Evolutionary conservation across 2,329 filamentous ascomycete genomes (phyloP).

Genomic region (Paecilomyces variotii): DNA sequence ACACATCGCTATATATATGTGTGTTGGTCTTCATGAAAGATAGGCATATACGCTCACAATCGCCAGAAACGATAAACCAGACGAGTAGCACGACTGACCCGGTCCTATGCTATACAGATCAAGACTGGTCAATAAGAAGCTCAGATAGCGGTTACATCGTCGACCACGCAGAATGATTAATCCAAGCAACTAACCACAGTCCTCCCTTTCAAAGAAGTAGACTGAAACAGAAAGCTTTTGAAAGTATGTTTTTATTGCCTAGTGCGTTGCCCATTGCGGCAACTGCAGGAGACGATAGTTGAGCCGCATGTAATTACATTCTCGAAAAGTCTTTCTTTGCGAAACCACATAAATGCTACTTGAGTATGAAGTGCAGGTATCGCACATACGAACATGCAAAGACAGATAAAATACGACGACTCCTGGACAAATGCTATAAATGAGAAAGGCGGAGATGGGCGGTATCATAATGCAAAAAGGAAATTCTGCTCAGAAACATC

Average conservation of each 20-base stretch:
- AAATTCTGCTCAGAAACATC: not conserved
- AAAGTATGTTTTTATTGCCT: conserved; percentile 4
- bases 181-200: too few species aligned
- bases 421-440: not conserved
- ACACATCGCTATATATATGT: not conserved
- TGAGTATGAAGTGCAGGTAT: not conserved
- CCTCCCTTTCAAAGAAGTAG: not conserved
- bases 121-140: too few species aligned
- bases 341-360: not conserved
- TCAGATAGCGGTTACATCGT: too few species aligned
- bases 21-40: not conserved
- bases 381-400: not conserved
- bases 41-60: too few species aligned
- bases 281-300: not conserved
- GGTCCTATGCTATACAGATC: not conserved
- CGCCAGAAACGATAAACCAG: not conserved
- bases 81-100: not conserved
- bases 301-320: not conserved
- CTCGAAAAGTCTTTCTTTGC: not conserved
- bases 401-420: not conserved
- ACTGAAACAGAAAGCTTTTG: conserved; percentile 6
- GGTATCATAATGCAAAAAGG: not conserved
- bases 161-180: too few species aligned
- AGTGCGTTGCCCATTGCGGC: not conserved
- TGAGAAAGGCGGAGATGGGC: not conserved